Evolutionary conservation across 331 rosid genomes (phyloP), one percentile per base, ranked within the genome.

Genomic region (Malus hybrid): DNA sequence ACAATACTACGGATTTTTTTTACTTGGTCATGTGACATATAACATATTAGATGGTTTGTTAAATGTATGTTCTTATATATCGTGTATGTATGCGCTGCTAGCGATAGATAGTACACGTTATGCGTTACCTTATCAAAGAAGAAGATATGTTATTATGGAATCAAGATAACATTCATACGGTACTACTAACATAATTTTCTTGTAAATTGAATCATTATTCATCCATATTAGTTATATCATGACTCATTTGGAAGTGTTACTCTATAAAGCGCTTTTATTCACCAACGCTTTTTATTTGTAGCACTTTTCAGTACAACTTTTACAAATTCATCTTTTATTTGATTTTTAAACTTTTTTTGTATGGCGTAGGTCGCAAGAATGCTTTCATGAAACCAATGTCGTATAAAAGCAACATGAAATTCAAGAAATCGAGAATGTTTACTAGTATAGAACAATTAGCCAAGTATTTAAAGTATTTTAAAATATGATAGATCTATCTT

Each of bases 21-120:
- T 7, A 32, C 13, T 71, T 71, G 20, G 63, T 56, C 29, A 62
- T 28, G 9, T 33, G 66, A 20, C 34, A 20, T 20, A 20, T 33
- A 55, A 20, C 34, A 20, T 20, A 20, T 4, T 8, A 13, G 7
- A 0, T 34, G 22, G 36, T 20, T 33, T 34, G 58, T 22, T 5
- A 5, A 8, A 39, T n/a, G 70, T 10, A 34, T 33, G 7, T 10
- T 34, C 28, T 66, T 66, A 34, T 66, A 1, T 66, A 66, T 19
- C 12, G 3, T 10, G 28, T 19, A 66, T 1, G 0, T 36, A 18
- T 66, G 3, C 0, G 0, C 1, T 2, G 3, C 0, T 18, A 66
- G 5, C 2, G 29, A 33, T 2, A 10, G 18, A 33, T 2, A 10
- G 11, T 66, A 34, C 28, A 66, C 1, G 8, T 66, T 33, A 10